Evolutionary conservation across 495 filamentous ascomycete genomes (phyloP).

Genomic region (Penicillium goetzii): DNA sequence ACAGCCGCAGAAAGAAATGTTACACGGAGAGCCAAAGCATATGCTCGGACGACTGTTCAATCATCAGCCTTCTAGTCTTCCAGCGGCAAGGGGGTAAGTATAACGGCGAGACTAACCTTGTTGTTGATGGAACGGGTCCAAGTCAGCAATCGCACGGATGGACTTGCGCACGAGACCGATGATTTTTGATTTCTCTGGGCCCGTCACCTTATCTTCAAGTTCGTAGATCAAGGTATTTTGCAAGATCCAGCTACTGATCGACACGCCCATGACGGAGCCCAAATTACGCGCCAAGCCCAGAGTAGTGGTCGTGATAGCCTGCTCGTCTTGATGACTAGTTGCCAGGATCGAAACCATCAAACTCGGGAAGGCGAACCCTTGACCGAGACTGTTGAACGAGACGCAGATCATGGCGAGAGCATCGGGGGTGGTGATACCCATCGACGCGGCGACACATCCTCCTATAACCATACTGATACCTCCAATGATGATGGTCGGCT

Average conservation of each 20-base stretch:
- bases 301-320: conserved; percentile 75
- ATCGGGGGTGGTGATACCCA: conserved; percentile 59
- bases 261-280: conserved; percentile 72
- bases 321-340: conserved; percentile 66
- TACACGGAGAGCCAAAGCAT: conserved; percentile 58
- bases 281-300: conserved; percentile 69
- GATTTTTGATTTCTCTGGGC: conserved; percentile 53
- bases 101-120: conserved; percentile 47
- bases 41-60: conserved; percentile 56
- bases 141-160: conserved; percentile 51
- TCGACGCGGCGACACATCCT: conserved; percentile 56
- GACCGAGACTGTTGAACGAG: conserved; percentile 61
- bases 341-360: conserved; percentile 71
- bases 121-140: conserved; percentile 52
- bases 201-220: conserved; percentile 59
- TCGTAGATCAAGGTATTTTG: conserved; percentile 70
- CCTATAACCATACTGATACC: conserved; percentile 54
- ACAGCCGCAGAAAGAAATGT: conserved; percentile 57
- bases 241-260: conserved; percentile 70
- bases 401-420: conserved; percentile 65
- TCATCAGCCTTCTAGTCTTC: neutral
- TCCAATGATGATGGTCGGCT: conserved; percentile 64
- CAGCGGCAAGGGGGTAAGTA: neutral
- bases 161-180: conserved; percentile 59
- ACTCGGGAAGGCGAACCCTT: conserved; percentile 67